Base-by-base conservation (phyloP, 805 yeast genomes). In the Tetrapisispora taiwanensis region DNA sequence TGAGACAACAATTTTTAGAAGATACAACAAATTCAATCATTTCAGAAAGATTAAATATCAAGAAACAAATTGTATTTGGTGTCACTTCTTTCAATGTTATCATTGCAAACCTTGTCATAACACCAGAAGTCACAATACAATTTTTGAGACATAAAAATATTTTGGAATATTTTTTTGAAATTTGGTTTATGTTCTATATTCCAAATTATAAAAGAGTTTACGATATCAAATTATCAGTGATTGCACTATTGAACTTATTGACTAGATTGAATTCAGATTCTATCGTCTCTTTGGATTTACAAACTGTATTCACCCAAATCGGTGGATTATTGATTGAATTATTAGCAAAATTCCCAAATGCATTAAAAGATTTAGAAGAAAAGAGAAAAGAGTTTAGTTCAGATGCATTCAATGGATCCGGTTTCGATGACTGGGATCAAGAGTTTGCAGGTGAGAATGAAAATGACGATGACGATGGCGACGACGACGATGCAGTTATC, bases 171-270 rank as follows among this genome's bases (percentile, higher is more conserved):
- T 76, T 85, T 53, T 75, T 89, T 54, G 68, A 72, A 18, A 53
- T 71, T 9, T 62, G 67, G 67, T 47, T 60, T 12, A 53, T 56
- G 3, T 44, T 40, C 34, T 54, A 55, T 33, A 65, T 78, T 33
- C 74, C 79, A 4, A 65, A 68, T 24, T 71, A 82, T 52, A 72
- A 72, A 19, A 69, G 95, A 47, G 95, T 86, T 2, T 84, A 74
- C 55, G 97, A 90, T 63, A 70, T 86, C 60, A 89, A 88, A 62
- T 63, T 90, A 36, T 77, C 85, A 1, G 67, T 77, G 2, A 63
- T 90, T 50, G 94, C 92, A 0, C 58, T 83, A 19, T 62, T 89
- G 46, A 69, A 77, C 10, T 46, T 85, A 13, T 39, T 73, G 13
- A 49, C 58, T 8, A 41, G 15, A 35, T 51, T 34, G 18, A 40